phyloP scores from a whole-genome alignment of 169 alveolate genomes.

The Toxoplasma gondii region DNA sequence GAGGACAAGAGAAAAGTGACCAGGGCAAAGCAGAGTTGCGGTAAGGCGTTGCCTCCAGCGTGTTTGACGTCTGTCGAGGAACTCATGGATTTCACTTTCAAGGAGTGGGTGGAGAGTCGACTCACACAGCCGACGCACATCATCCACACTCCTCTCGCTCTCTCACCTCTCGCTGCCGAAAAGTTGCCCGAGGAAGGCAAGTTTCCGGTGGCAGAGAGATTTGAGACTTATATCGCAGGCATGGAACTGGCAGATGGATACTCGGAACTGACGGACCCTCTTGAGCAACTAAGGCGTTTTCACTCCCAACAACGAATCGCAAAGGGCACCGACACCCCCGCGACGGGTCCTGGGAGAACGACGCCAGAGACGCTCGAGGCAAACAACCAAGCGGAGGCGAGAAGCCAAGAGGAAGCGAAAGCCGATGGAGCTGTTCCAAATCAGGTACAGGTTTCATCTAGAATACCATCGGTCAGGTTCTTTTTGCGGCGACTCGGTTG shows the following conservation, averaged over 20 bases:
- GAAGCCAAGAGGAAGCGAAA: slow-evolving; percentile 44
- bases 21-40: background rate
- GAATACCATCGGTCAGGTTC: background rate
- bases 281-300: slow-evolving; percentile 90
- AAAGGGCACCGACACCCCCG: background rate
- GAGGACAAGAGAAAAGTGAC: background rate
- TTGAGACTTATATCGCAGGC: slow-evolving; percentile 95
- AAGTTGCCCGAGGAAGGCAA: background rate
- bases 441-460: background rate
- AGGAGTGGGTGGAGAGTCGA: slow-evolving; percentile 74
- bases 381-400: background rate
- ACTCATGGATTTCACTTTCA: slow-evolving; percentile 68
- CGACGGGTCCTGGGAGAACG: background rate
- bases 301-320: slow-evolving; percentile 81
- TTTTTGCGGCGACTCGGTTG: too few species aligned
- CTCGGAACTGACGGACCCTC: slow-evolving; percentile 98
- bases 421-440: slow-evolving; percentile 6
- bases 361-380: too few species aligned
- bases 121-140: slow-evolving; percentile 92
- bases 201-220: slow-evolving; percentile 92
- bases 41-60: slow-evolving; percentile 2
- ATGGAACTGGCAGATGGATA: slow-evolving; percentile 97
- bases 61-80: slow-evolving; percentile 3
- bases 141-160: slow-evolving; percentile 96
- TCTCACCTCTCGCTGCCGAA: slow-evolving; percentile 97